Evolutionary conservation across 2,329 filamentous ascomycete genomes (phyloP).

Genomic region (Aspergillus pseudonomiae): DNA sequence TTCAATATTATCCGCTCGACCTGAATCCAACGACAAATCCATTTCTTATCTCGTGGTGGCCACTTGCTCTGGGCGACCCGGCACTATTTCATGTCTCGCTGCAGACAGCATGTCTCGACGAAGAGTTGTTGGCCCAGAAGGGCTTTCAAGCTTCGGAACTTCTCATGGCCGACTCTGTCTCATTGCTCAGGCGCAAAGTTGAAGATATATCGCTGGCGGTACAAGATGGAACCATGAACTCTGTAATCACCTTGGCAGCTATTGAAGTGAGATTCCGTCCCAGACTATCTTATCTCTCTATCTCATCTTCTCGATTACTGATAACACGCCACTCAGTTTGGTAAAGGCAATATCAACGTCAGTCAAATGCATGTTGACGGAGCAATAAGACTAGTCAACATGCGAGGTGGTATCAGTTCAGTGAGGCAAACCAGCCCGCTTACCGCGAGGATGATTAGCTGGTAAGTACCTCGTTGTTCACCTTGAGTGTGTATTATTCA

Average conservation of each 20-base stretch:
- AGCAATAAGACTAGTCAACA: slow-evolving; percentile 51
- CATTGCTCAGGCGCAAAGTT: slow-evolving; percentile 55
- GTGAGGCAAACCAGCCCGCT: slow-evolving; percentile 55
- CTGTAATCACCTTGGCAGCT: slow-evolving; percentile 60
- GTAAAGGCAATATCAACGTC: slow-evolving; percentile 54
- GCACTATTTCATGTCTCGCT: slow-evolving; percentile 62
- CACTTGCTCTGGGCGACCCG: slow-evolving; percentile 58
- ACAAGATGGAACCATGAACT: slow-evolving; percentile 60
- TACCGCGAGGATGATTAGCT: slow-evolving; percentile 59
- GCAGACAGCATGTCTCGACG: slow-evolving; percentile 61
- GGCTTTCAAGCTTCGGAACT: slow-evolving; percentile 59
- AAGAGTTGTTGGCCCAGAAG: slow-evolving; percentile 55
- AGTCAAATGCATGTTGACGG: slow-evolving; percentile 55
- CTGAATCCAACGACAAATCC: slow-evolving; percentile 57
- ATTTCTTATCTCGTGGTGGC: slow-evolving; percentile 64
- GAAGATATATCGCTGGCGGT: slow-evolving; percentile 51
- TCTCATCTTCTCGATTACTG: slow-evolving; percentile 4
- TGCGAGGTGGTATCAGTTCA: slow-evolving; percentile 56
- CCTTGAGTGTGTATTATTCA: background rate
- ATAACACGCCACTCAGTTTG: slow-evolving; percentile 42
- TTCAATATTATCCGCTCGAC: slow-evolving; percentile 63
- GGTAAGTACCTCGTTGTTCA: slow-evolving; percentile 40
- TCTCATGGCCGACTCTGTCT: slow-evolving; percentile 61
- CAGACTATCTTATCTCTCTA: background rate
- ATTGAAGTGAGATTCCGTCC: slow-evolving; percentile 54